Conservation (phyloP, 2,329 filamentous ascomycete species). For the Paecilomyces formosus region DNA sequence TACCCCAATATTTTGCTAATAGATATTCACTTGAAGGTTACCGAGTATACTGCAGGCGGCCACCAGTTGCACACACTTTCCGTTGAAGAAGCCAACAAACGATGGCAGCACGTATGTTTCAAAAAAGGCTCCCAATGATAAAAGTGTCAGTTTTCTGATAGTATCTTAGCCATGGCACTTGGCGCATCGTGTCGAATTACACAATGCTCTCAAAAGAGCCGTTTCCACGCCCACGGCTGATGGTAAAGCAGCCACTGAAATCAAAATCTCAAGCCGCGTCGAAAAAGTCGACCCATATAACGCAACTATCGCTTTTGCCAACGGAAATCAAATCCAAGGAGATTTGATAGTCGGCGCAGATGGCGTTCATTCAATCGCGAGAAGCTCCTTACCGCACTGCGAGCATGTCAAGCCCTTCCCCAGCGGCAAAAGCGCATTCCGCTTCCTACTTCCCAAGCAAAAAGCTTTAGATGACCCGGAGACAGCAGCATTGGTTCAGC, state of each 20-base stretch:
- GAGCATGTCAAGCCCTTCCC: conserved; percentile 37
- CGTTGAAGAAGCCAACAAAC: conserved; percentile 12
- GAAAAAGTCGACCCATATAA: conserved; percentile 34
- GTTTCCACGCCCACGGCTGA: conserved; percentile 34
- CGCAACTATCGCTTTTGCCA: conserved; percentile 38
- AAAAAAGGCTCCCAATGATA: neutral
- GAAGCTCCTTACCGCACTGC: conserved; percentile 19
- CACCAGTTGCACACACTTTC: conserved; percentile 23
- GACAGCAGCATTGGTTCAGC: conserved; percentile 29
- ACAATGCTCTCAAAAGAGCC: conserved; percentile 45
- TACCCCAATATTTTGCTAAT: conserved; percentile 13
- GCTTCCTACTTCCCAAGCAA: conserved; percentile 47
- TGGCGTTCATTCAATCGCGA: conserved; percentile 38
- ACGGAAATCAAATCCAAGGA: conserved; percentile 36
- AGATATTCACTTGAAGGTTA: conserved; percentile 18
- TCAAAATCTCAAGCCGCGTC: conserved; percentile 38
- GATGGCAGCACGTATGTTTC: conserved; percentile 23
- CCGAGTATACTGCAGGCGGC: conserved; percentile 33
- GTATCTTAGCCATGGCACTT: conserved; percentile 41
- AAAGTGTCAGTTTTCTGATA: too few species aligned
- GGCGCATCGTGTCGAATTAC: conserved; percentile 47
- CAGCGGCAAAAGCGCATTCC: conserved; percentile 51
- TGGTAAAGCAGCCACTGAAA: conserved; percentile 25
- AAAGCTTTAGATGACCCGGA: conserved; percentile 32
- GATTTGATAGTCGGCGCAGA: conserved; percentile 51